Evolutionary conservation across 1,284 basidiomycete genomes (phyloP).

Genomic region (Ganoderma leucocontextum): DNA sequence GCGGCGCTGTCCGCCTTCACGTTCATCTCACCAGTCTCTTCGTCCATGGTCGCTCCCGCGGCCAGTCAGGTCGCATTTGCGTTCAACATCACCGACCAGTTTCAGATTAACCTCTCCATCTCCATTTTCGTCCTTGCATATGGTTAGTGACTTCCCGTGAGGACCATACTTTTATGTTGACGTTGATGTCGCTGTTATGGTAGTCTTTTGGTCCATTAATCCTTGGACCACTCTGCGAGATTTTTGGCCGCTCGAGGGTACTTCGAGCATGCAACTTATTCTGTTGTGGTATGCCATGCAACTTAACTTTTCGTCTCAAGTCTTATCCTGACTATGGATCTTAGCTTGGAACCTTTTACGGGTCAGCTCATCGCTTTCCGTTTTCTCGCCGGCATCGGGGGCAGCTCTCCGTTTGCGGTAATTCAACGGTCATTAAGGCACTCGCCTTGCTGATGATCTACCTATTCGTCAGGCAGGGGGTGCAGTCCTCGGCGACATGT

Average conservation of each 20-base stretch:
- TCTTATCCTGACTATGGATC: no score
- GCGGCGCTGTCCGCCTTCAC: slow-evolving; percentile 67
- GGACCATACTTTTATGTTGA: not conserved
- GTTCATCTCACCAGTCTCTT: slow-evolving; percentile 67
- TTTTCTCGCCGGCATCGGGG: slow-evolving; percentile 67
- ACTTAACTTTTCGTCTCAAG: no score
- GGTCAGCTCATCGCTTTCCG: slow-evolving; percentile 68
- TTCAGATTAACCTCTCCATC: slow-evolving; percentile 61
- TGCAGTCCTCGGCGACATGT: slow-evolving; percentile 77
- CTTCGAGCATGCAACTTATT: slow-evolving; percentile 59
- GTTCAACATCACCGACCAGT: slow-evolving; percentile 59
- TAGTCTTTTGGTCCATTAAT: slow-evolving; percentile 59
- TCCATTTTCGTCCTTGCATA: slow-evolving; percentile 74
- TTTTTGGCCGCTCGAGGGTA: slow-evolving; percentile 49
- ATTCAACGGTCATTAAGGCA: slow-evolving; percentile 15
- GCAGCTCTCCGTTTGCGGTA: slow-evolving; percentile 67
- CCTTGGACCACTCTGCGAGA: slow-evolving; percentile 62
- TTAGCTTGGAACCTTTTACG: slow-evolving; percentile 72
- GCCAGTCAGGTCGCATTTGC: slow-evolving; percentile 56
- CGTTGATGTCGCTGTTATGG: slow-evolving; percentile 1
- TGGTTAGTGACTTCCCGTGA: slow-evolving; percentile 45
- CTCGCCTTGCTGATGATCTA: not conserved
- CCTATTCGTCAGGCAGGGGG: slow-evolving; percentile 60
- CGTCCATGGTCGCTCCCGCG: slow-evolving; percentile 75
- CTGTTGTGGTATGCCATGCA: slow-evolving; percentile 53